Evolutionary conservation across 768 basidiomycete species (phyloP).

Genomic region (Mrakia gelida): DNA sequence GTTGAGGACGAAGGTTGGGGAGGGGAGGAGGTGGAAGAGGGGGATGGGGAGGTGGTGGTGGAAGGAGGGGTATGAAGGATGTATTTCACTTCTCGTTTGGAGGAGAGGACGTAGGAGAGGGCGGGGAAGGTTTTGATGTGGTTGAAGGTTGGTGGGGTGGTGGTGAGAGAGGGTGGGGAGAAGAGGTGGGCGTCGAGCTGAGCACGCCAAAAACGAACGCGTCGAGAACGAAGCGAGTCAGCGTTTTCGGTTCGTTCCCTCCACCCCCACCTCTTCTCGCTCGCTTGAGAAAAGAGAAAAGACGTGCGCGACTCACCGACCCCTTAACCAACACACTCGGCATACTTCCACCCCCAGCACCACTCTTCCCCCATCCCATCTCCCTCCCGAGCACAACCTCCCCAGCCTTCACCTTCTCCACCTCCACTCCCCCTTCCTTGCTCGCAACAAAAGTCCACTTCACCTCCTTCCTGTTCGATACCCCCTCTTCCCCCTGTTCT

Average conservation of each 20-base stretch:
- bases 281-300: not conserved
- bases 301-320: constrained; percentile 25
- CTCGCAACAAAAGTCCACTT: constrained; percentile 21
- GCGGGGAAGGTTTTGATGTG: constrained; percentile 84
- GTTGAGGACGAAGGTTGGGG: not conserved
- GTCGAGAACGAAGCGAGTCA: not conserved
- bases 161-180: constrained; percentile 32
- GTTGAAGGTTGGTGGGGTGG: constrained; percentile 35
- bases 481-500: constrained; percentile 55
- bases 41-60: constrained; percentile 44
- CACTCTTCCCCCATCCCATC: constrained; percentile 18
- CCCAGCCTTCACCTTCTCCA: not conserved
- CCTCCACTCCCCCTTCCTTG: not conserved
- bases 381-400: constrained; percentile 14
- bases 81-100: constrained; percentile 84
- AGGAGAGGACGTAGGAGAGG: constrained; percentile 86
- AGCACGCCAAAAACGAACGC: not conserved
- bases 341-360: not conserved
- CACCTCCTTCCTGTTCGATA: constrained; percentile 10
- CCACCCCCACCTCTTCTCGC: too few relatives aligned
- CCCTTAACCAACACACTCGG: constrained; percentile 24
- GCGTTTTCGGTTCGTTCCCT: too few relatives aligned
- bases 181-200: constrained; percentile 53
- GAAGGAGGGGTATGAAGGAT: constrained; percentile 59
- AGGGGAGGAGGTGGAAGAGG: not conserved